Evolutionary conservation across 2,329 filamentous ascomycete species (phyloP).

Genomic region (Sarocladium kiliense): DNA sequence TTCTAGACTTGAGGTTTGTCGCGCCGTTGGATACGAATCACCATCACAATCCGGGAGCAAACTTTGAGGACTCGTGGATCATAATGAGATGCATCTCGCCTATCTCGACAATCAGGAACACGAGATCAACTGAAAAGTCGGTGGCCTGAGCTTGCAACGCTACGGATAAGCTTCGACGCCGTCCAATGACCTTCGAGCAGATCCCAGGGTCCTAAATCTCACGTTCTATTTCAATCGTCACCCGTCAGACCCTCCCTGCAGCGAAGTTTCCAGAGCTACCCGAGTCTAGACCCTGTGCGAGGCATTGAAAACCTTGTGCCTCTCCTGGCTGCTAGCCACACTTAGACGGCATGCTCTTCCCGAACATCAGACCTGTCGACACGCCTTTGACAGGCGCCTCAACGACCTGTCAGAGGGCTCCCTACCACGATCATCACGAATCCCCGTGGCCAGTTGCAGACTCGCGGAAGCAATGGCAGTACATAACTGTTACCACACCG

Average conservation of each 20-base stretch:
- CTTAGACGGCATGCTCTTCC: too few relatives aligned
- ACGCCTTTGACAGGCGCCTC: not conserved
- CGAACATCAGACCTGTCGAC: not conserved
- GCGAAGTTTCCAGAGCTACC: not conserved
- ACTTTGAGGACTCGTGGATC: not conserved
- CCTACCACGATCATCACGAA: too few relatives aligned
- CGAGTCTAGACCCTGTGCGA: not conserved
- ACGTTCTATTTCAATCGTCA: not conserved
- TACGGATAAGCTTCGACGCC: not conserved
- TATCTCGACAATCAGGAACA: not conserved
- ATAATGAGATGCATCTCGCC: too few relatives aligned
- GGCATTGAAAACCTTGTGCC: not conserved
- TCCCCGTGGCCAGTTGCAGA: not conserved
- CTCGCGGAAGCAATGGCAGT: not conserved
- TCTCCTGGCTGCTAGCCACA: not conserved
- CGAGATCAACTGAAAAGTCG: not conserved
- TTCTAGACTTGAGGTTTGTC: not conserved
- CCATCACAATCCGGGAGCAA: not conserved
- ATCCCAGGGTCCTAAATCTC: not conserved
- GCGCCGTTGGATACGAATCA: not conserved
- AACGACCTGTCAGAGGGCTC: too few relatives aligned
- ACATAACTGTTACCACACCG: conserved; percentile 6
- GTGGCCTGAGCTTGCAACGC: not conserved
- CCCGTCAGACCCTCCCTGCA: not conserved
- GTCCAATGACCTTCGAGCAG: not conserved